phyloP scores from a whole-genome alignment of 495 filamentous ascomycete genomes.

The Daldinia childiae region DNA sequence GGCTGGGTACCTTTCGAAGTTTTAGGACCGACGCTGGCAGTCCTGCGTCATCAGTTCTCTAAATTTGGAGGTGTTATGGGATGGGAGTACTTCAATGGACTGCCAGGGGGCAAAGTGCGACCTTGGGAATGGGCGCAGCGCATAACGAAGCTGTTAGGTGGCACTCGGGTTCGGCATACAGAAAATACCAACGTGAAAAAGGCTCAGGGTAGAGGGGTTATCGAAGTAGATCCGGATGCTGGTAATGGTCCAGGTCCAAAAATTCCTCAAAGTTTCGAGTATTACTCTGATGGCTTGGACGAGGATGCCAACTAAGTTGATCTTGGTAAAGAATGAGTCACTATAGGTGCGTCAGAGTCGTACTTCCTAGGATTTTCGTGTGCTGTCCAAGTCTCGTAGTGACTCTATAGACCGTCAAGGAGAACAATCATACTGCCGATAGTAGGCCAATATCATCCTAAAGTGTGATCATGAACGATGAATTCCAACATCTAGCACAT shows the following conservation, averaged over 20 bases:
- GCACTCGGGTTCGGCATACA: constrained; percentile 20
- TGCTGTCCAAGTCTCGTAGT: not conserved
- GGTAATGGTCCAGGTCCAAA: constrained; percentile 11
- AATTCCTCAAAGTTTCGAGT: constrained; percentile 34
- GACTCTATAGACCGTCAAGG: not conserved
- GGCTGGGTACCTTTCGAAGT: constrained; percentile 51
- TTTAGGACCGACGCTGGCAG: constrained; percentile 51
- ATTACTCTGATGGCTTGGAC: constrained; percentile 34
- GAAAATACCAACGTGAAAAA: not conserved
- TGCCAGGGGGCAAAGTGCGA: constrained; percentile 62
- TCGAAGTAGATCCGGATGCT: constrained; percentile 32
- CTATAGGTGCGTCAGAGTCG: not conserved
- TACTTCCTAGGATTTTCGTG: not conserved
- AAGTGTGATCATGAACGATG: not conserved
- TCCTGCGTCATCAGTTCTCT: constrained; percentile 62
- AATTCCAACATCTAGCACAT: not conserved
- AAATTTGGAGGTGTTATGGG: constrained; percentile 84
- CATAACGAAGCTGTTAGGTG: constrained; percentile 65
- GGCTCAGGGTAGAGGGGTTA: not conserved
- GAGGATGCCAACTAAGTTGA: constrained; percentile 7
- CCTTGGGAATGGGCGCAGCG: constrained; percentile 78
- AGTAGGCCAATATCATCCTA: not conserved
- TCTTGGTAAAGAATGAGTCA: not conserved
- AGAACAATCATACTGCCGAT: not conserved
- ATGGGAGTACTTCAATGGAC: constrained; percentile 85